Conservation (phyloP, 2,329 filamentous ascomycete genomes). For the Coniosporium tulheliwenetii region DNA sequence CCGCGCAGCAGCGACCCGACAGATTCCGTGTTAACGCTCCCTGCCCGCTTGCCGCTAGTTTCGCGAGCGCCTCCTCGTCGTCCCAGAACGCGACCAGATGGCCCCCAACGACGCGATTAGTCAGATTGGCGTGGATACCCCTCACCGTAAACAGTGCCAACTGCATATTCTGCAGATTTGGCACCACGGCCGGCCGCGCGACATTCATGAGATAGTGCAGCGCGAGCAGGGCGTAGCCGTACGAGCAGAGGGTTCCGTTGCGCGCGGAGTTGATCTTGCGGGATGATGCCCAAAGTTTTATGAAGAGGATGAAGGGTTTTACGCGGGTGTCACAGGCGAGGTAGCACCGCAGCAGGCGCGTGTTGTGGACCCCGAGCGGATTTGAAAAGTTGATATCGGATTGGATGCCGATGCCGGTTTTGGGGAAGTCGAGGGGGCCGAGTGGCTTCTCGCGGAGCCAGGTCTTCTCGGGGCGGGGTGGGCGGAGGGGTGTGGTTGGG, state of each 20-base stretch:
- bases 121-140: conserved; percentile 16
- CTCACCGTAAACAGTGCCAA: conserved; percentile 5
- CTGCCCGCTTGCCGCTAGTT: conserved; percentile 39
- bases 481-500: too few species aligned
- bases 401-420: conserved; percentile 62
- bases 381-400: conserved; percentile 90
- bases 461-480: conserved; percentile 3
- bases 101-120: conserved; percentile 37
- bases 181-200: conserved; percentile 63
- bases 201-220: conserved; percentile 81
- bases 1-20: conserved; percentile 59
- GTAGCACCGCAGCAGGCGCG: conserved; percentile 68
- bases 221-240: conserved; percentile 86
- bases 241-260: conserved; percentile 72
- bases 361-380: conserved; percentile 71
- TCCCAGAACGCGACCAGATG: conserved; percentile 64
- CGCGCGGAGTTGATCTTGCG: conserved; percentile 79
- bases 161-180: conserved; percentile 51
- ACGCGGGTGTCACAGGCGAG: conserved; percentile 65
- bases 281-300: conserved; percentile 82
- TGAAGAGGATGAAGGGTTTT: conserved; percentile 61
- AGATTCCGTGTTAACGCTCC: conserved; percentile 51
- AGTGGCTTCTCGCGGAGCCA: conserved; percentile 31
- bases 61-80: conserved; percentile 52
- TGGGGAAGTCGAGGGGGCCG: conserved; percentile 58